Evolutionary conservation across 495 filamentous ascomycete genomes (phyloP).

Genomic region (Achaetomiella virescens): DNA sequence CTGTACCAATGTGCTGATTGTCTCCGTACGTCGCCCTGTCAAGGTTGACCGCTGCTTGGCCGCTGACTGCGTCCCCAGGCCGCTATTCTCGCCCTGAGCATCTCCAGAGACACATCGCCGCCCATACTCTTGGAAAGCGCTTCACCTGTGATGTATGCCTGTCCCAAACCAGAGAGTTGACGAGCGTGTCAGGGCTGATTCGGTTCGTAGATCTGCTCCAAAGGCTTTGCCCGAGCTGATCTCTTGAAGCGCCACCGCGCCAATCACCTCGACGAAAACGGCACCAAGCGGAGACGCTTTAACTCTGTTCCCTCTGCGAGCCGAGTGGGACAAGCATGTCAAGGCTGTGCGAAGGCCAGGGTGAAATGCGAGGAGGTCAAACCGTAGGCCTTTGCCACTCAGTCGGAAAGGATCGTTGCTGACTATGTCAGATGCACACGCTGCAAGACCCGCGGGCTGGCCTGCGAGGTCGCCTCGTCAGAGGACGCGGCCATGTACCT

Average conservation of each 20-base stretch:
- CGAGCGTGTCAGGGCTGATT: not conserved
- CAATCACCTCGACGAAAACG: conserved; percentile 43
- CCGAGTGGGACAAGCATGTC: conserved; percentile 51
- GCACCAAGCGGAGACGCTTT: conserved; percentile 41
- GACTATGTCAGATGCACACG: conserved; percentile 34
- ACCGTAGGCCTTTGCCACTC: conserved; percentile 17
- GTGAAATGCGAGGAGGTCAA: conserved; percentile 50
- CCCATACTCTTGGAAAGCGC: conserved; percentile 53
- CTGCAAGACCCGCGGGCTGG: conserved; percentile 40
- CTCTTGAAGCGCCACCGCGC: conserved; percentile 49
- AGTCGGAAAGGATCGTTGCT: not conserved
- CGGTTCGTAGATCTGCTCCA: conserved; percentile 42
- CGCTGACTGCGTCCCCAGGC: conserved; percentile 10
- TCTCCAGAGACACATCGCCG: conserved; percentile 50
- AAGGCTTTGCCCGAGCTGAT: conserved; percentile 50
- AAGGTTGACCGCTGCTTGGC: not conserved
- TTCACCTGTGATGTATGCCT: conserved; percentile 34
- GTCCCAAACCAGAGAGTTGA: not conserved
- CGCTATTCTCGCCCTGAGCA: conserved; percentile 52
- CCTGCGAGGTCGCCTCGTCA: conserved; percentile 41
- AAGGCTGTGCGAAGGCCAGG: conserved; percentile 46
- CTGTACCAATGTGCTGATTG: conserved; percentile 52
- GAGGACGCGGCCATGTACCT: conserved; percentile 33
- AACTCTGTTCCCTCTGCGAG: conserved; percentile 40
- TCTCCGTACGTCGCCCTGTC: conserved; percentile 18